Percentiles rank a stretch among this genome's conserved stretches.
phyloP scores from a whole-genome alignment of 495 filamentous ascomycete species.

The Thozetella sp. region DNA sequence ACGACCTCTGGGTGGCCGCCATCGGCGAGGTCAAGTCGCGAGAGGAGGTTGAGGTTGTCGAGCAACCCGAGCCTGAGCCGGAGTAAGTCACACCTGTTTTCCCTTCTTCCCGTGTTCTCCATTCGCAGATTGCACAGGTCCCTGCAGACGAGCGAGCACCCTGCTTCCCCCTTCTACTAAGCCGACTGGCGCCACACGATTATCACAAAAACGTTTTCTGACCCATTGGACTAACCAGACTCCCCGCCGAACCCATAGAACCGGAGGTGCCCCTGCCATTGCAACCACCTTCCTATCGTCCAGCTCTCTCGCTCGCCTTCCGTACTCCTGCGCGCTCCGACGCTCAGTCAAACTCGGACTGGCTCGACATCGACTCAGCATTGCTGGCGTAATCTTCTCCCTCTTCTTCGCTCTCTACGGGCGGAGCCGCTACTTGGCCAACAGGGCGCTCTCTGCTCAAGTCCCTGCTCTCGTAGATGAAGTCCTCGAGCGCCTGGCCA shows the following conservation, averaged over 20 bases:
- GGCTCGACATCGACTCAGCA: conserved; percentile 92
- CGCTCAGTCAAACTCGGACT: conserved; percentile 88
- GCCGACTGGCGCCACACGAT: conserved; percentile 12
- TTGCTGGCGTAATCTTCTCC: conserved; percentile 70
- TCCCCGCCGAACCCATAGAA: conserved; percentile 70
- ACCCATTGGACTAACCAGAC: conserved; percentile 74
- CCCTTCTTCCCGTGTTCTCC: conserved; percentile 3
- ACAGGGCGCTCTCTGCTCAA: conserved; percentile 63
- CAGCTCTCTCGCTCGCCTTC: conserved; percentile 84
- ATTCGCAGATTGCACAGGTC: neutral
- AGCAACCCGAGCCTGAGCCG: conserved; percentile 35
- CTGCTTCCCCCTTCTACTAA: conserved; percentile 7
- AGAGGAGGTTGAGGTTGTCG: conserved; percentile 76
- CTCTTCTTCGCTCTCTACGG: conserved; percentile 53
- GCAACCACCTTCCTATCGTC: conserved; percentile 59
- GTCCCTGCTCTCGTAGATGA: conserved; percentile 80
- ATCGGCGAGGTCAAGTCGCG: conserved; percentile 80
- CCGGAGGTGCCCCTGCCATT: conserved; percentile 58
- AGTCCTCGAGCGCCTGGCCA: conserved; percentile 79
- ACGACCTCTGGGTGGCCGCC: conserved; percentile 86
- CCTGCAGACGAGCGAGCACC: no score
- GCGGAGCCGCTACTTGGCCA: conserved; percentile 54
- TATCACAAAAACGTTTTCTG: conserved; percentile 35
- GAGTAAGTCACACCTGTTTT: conserved; percentile 62
- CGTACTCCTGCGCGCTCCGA: conserved; percentile 84